These are phyloP conservation scores for Gamarada debralockiae DNA, from an alignment of 495 filamentous ascomycete species.

Conservation along the genomic window DNA sequence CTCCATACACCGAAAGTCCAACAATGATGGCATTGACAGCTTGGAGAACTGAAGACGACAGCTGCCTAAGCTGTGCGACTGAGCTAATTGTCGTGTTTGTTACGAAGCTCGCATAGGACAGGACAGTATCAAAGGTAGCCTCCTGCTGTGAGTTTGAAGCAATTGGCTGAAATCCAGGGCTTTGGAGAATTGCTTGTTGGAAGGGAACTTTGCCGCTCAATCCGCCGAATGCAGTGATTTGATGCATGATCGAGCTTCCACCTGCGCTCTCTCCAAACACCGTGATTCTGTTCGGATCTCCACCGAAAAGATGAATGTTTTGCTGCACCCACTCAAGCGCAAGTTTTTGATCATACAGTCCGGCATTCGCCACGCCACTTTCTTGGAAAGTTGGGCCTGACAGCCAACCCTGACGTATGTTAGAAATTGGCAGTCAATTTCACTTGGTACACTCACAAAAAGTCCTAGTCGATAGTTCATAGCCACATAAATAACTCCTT, in stretches of 20 bases:
- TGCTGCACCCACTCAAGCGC: constrained; percentile 65
- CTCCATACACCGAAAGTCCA: constrained; percentile 34
- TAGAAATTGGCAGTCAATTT: neutral
- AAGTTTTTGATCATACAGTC: constrained; percentile 62
- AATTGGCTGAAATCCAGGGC: constrained; percentile 21
- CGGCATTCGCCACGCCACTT: constrained; percentile 59
- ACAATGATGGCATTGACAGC: constrained; percentile 49
- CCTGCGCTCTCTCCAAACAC: constrained; percentile 62
- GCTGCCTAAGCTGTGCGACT: constrained; percentile 43
- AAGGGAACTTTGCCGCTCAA: constrained; percentile 22
- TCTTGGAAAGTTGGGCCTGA: constrained; percentile 42
- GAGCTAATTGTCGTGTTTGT: constrained; percentile 29
- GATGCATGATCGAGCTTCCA: constrained; percentile 61
- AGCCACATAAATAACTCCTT: constrained; percentile 57
- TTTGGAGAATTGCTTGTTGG: constrained; percentile 25
- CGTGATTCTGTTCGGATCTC: constrained; percentile 35
- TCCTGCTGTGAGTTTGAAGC: constrained; percentile 14
- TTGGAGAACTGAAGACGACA: constrained; percentile 43
- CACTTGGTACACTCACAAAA: constrained; percentile 6
- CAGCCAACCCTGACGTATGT: constrained; percentile 46
- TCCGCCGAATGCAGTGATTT: constrained; percentile 56
- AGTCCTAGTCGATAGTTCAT: constrained; percentile 54
- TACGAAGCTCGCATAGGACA: constrained; percentile 12
- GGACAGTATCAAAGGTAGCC: constrained; percentile 7
- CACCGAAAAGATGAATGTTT: constrained; percentile 42